phyloP scores from a whole-genome alignment of 495 filamentous ascomycete species.

The Penicillium coprophilum region DNA sequence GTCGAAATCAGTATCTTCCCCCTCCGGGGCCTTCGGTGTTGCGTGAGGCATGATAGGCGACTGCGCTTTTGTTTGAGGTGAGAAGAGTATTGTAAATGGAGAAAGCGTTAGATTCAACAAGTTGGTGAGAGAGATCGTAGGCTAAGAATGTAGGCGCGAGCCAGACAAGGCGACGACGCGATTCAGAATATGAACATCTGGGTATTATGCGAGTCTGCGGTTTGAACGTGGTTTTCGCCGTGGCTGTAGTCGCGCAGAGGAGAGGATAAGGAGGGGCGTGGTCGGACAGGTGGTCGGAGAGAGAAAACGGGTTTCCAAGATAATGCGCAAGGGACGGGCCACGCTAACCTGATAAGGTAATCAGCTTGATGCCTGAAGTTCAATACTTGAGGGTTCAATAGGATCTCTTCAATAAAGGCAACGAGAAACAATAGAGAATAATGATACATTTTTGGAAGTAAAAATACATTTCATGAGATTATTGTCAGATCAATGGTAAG shows the following conservation, averaged over 20 bases:
- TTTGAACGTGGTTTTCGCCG: neutral
- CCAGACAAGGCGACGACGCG: conserved; percentile 11
- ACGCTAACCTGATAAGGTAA: conserved; percentile 26
- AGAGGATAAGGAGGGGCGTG: neutral
- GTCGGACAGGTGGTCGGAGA: conserved; percentile 5
- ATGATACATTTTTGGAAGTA: neutral
- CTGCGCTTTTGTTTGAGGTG: neutral
- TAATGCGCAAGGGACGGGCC: conserved; percentile 6
- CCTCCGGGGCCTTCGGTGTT: conserved; percentile 33
- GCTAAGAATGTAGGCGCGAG: conserved; percentile 6
- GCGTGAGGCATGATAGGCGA: conserved; percentile 50
- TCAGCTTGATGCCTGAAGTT: conserved; percentile 16
- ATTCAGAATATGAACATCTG: conserved; percentile 17
- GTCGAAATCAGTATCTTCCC: conserved; percentile 47
- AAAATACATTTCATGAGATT: conserved; percentile 3
- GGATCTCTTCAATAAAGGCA: neutral
- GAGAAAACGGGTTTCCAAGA: conserved; percentile 12
- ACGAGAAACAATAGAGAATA: neutral
- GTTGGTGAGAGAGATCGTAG: neutral
- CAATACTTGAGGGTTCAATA: neutral
- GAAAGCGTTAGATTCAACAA: neutral
- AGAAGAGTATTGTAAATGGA: neutral
- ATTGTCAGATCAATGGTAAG: neutral
- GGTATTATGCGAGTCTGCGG: neutral
- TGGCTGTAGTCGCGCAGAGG: neutral